Percentiles rank a stretch among this genome's conserved stretches.
These are phyloP conservation scores for Sesbania bispinosa DNA, from an alignment of 306 rosid species.

Conservation along the genomic window DNA sequence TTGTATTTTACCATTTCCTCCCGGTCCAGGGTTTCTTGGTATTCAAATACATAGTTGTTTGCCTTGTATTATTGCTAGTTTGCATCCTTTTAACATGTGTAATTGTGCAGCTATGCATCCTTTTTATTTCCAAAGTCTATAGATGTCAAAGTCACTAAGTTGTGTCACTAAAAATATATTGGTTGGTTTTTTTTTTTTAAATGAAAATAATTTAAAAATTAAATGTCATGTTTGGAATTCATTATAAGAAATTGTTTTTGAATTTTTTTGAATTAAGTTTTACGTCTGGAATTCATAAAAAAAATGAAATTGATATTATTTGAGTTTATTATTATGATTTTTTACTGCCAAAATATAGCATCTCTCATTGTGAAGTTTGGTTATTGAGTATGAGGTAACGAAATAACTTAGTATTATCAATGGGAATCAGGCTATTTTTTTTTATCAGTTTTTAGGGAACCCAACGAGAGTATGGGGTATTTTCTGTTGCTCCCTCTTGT, in stretches of 20 bases:
- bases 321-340: neutral
- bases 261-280: neutral
- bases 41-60: constrained; percentile 29
- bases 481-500: no score
- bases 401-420: no score
- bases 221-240: no score
- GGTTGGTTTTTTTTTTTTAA: no score
- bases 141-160: neutral
- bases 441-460: no score
- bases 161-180: neutral
- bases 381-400: neutral
- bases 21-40: neutral
- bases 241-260: neutral
- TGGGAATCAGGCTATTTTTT: no score
- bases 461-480: no score
- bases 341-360: neutral
- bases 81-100: neutral
- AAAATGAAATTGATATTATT: neutral
- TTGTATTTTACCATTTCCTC: constrained; percentile 27
- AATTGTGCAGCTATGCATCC: neutral
- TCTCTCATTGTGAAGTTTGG: neutral
- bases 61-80: neutral
- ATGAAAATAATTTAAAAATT: no score
- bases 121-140: neutral
- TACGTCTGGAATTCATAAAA: neutral